phyloP scores from a whole-genome alignment of 148 eudicot genomes.

The Chenopodium album region DNA sequence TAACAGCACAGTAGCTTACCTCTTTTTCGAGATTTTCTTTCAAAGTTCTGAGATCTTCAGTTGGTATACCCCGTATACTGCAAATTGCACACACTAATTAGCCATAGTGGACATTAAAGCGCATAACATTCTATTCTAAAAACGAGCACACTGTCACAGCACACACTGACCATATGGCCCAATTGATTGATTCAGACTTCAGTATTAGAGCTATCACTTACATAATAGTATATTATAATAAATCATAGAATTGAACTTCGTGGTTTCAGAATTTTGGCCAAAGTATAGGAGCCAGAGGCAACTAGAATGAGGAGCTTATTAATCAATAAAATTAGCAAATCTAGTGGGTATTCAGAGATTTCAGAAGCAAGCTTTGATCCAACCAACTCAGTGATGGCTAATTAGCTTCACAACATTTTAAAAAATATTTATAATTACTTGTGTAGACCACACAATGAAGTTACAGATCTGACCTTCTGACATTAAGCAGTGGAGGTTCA shows the following conservation, averaged over 20 bases:
- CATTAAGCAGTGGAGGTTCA: slow-evolving; percentile 86
- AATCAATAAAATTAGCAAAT: background rate
- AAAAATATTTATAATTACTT: background rate
- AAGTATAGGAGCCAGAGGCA: background rate
- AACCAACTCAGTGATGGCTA: slow-evolving; percentile 4
- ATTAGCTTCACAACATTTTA: background rate
- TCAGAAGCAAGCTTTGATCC: background rate
- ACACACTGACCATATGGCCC: slow-evolving; percentile 2
- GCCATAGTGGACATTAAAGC: background rate
- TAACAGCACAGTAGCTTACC: slow-evolving; percentile 37
- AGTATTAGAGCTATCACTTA: background rate
- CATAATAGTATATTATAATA: background rate
- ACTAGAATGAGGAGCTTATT: background rate
- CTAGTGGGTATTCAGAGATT: background rate
- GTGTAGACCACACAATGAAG: slow-evolving; percentile 6
- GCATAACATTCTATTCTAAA: background rate
- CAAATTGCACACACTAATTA: slow-evolving; percentile 20
- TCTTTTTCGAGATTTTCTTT: slow-evolving; percentile 87
- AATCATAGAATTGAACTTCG: too few species aligned
- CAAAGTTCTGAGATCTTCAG: slow-evolving; percentile 61
- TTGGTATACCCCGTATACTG: slow-evolving; percentile 73
- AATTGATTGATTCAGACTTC: background rate
- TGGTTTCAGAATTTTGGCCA: background rate
- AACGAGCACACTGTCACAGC: background rate
- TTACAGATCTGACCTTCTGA: slow-evolving; percentile 59